Base-by-base conservation (phyloP, 805 yeast species). In the Metschnikowia gelsemii region DNA sequence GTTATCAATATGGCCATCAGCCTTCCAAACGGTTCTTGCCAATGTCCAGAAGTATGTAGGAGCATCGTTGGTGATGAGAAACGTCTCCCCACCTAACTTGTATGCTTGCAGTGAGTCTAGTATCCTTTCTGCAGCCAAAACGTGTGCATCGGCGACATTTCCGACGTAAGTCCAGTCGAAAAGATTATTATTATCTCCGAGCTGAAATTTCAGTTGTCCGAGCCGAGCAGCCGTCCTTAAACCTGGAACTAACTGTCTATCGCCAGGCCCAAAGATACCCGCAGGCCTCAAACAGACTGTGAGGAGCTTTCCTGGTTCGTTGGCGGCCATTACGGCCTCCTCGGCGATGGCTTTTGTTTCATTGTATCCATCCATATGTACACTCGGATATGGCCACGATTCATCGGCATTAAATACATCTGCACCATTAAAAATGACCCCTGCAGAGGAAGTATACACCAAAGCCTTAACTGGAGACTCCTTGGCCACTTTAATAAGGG, bases 121-220 rank as follows among this genome's bases (percentile, higher is more conserved):
- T 14, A 90, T 62, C 61, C 82, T 82, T 56, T 84, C 69, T 5
- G 96, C 95, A 1, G 98, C 99, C 37, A 93, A 69, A 8, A 91
- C 91, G 61, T 93, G 99, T 8, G 97, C 84, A 63, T 89, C 95
- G 0, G 99, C 98, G 28, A 95, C 98, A 64, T 93, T 93, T 9
- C 97, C 98, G n/a, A 84, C 98, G 58, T 89, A 93, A 0, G 98
- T 88, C 87, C 96, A 90, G 62, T 93, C 99, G 56, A 91, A 93
- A 42, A 93, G 66, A 59, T 93, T 93, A 61, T 86, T 80, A 66
- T 93, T 93, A 61, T 88, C 95, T 51, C 99, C 99, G 35, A 93
- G 73, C 66, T 93, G 99, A 63, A 87, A 87, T 62, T 85, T 85
- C 17, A 93, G 84, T 63, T 91, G 96, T 7, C 96, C 96, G 40